Evolutionary conservation across 176 grass and related monocot genomes (phyloP), one percentile per base, ranked within the genome.

Genomic region (Carex myosuroides): DNA sequence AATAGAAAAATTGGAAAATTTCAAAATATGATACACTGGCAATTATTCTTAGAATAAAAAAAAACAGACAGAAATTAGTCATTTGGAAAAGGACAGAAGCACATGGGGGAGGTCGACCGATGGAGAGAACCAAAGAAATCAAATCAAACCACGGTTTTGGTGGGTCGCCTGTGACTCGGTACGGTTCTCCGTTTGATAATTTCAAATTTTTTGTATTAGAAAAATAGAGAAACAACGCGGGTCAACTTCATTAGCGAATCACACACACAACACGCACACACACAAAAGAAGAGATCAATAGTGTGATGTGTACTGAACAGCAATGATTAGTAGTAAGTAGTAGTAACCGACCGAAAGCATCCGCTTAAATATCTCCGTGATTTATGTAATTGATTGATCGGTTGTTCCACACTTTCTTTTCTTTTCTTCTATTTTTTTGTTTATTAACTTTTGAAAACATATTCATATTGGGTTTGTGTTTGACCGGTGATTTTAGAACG

Each of bases 331-430:
- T 21, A 39, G 4, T 17, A 29, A 29, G 1, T 39, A 39, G 37
- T 39, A 39, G 37, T 39, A 26, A 52, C 42, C n/a, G n/a, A 75
- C n/a, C 21, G 44, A 24, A 12, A 26, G 12, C 20, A 75, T 75
- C 12, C 10, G n/a, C 70, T 75, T 22, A 53, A 75, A 75, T 75
- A 52, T 50, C 70, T 75, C 70, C 70, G 70, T 75, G 70, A 75
- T 75, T 75, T 75, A 29, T 75, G 42, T 74, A 74, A 72, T 72
- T 72, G 62, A 6, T 17, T 42, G 37, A 1, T 26, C 21, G 21
- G 10, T 52, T 75, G 11, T 42, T 48, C 44, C 22, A 13, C 1
- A 0, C 39, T 20, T 6, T 50, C 10, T 72, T 53, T 18, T 73
- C 5, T 12, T 22, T n/a, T 24, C 2, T 26, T 26, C 26, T 26